Evolutionary conservation across 192 early-diverging fungal genomes (phyloP), one percentile per base, ranked within the genome.

Genomic region (Chytriomyces sp.): DNA sequence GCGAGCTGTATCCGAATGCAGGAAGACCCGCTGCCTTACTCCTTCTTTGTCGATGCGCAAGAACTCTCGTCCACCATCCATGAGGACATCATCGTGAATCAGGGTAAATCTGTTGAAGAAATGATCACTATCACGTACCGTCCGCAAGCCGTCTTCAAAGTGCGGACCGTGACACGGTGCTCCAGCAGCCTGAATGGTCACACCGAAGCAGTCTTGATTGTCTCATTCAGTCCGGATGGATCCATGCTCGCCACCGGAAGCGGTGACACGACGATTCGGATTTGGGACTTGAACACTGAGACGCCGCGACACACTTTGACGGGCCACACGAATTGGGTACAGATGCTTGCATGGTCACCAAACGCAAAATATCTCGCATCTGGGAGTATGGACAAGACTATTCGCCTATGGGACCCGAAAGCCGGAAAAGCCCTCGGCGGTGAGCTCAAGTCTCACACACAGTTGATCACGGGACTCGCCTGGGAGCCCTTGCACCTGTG

Each of bases 241-340:
- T 79, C 82, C 0, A 90, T 91, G 80, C 80, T 99, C 68, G 97
- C 97, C n/a, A 93, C 93, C 30, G 97, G 94, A 56, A 96, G 94
- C 30, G 91, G 73, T 81, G 97, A 99, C 78, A 91, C 89, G 0
- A 98, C 94, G 3, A 93, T 99, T 31, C 85, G 96, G 32, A 88
- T 99, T 49, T 99, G 97, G 97, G 97, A 99, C 85, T 73, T 99
- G 75, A 89, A 91, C 60, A 99, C 96, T 0, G 93, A 95, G 72
- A 99, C 97, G n/a, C 96, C 96, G 38, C 83, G 91, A 49, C 82
- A 84, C 53, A 96, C 93, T 19, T 84, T 93, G 52, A 73, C 65
- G 77, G 91, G 95, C 3, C 97, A 99, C 70, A 91, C 81, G 4
- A 90, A 92, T 73, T 97, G 96, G 95, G 97, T 99, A 2, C 88